Conservation (phyloP, 495 filamentous ascomycete species). For the Antarctomyces pellizariae region DNA sequence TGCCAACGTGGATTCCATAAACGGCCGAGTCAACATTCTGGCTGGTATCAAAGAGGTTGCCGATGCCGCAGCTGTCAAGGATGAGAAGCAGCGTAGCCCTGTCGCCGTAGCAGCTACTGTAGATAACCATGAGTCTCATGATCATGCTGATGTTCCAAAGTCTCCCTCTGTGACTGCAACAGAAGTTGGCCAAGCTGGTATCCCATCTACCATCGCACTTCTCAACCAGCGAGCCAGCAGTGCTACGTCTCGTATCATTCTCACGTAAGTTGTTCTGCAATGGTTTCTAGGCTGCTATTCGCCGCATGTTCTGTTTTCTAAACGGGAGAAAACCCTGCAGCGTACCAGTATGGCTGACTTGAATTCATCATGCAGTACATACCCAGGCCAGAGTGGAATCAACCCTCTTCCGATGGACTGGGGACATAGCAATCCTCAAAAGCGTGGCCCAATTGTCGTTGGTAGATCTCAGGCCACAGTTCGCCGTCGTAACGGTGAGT, state of each 20-base stretch:
- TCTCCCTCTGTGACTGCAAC: constrained; percentile 9
- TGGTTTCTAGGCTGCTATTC: not conserved
- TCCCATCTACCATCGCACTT: constrained; percentile 4
- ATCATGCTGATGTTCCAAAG: constrained; percentile 7
- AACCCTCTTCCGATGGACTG: constrained; percentile 74
- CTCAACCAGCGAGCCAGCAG: constrained; percentile 7
- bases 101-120: constrained; percentile 1
- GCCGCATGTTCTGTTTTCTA: not conserved
- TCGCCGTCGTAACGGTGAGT: constrained; percentile 63
- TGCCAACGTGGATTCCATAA: constrained; percentile 37
- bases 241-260: constrained; percentile 40
- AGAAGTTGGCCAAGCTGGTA: too few species aligned
- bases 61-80: constrained; percentile 16
- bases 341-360: not conserved
- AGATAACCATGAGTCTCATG: constrained; percentile 2
- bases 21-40: constrained; percentile 37
- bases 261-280: constrained; percentile 18
- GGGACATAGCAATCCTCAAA: constrained; percentile 51
- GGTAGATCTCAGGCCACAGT: constrained; percentile 54
- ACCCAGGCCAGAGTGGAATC: constrained; percentile 84
- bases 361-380: constrained; percentile 72
- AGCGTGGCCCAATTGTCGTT: constrained; percentile 78
- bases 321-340: not conserved
- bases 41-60: constrained; percentile 29
- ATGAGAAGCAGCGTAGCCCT: constrained; percentile 2